A percentile compares a stretch with the other conserved stretches of the same genome.
These are phyloP conservation scores for Kluyveromyces sp. DNA, from an alignment of 1,139 yeast species.

Conservation along the genomic window DNA sequence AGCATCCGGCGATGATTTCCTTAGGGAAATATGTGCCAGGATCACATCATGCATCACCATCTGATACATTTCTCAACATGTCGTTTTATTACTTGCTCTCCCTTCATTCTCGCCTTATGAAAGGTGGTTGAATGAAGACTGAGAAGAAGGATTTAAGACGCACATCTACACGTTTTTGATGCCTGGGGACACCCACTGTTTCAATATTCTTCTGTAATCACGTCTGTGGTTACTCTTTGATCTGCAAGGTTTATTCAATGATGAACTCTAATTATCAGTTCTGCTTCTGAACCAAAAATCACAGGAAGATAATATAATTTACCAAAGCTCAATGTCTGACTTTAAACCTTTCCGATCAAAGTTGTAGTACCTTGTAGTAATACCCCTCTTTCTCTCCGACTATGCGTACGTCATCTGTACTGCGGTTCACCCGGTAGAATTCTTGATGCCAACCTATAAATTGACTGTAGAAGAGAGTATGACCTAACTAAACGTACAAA, in stretches of 20 bases:
- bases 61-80: slow-evolving; percentile 19
- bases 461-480: background rate
- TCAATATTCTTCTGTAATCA: background rate
- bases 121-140: background rate
- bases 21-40: slow-evolving; percentile 32
- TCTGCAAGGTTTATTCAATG: slow-evolving; percentile 13
- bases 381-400: no score
- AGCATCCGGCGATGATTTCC: slow-evolving; percentile 34
- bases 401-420: no score
- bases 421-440: no score
- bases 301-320: slow-evolving; percentile 30
- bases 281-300: slow-evolving; percentile 33
- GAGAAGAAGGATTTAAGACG: background rate
- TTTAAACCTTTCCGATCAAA: background rate
- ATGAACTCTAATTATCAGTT: slow-evolving; percentile 31
- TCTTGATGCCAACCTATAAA: no score
- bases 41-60: slow-evolving; percentile 35
- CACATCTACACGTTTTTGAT: slow-evolving; percentile 7
- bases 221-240: background rate
- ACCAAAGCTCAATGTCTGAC: slow-evolving; percentile 22
- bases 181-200: slow-evolving; percentile 3
- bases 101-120: no score
- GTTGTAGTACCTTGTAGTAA: slow-evolving; percentile 3
- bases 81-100: no score
- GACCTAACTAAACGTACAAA: background rate